These are phyloP conservation scores for Fonsecaea nubica DNA, from an alignment of 2,329 filamentous ascomycete species.

Conservation along the genomic window DNA sequence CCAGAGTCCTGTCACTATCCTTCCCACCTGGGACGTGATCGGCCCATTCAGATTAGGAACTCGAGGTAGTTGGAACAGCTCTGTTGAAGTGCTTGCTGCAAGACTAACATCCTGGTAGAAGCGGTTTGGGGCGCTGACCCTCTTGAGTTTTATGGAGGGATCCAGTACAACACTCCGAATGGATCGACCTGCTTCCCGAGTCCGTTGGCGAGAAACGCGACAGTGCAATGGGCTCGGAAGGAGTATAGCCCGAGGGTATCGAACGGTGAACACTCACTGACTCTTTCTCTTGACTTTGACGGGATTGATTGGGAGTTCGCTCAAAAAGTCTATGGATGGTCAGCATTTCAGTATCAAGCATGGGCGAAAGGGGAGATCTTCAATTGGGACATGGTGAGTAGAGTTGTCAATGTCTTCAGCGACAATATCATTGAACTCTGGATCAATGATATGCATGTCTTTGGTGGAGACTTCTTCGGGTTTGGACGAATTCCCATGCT, in stretches of 20 bases:
- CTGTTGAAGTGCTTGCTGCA: background rate
- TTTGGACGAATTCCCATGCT: conserved; percentile 59
- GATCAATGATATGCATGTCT: conserved; percentile 59
- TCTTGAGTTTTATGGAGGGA: conserved; percentile 61
- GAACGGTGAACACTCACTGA: conserved; percentile 45
- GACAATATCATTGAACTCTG: conserved; percentile 61
- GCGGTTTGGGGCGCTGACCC: conserved; percentile 66
- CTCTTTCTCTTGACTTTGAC: conserved; percentile 55
- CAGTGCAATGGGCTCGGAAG: conserved; percentile 55
- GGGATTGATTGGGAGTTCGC: conserved; percentile 62
- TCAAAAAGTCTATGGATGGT: conserved; percentile 64
- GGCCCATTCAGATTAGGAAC: conserved; percentile 66
- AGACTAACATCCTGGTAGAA: conserved; percentile 49
- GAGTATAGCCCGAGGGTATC: conserved; percentile 44
- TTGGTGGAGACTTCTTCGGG: conserved; percentile 64
- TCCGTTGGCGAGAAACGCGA: conserved; percentile 59
- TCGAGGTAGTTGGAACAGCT: conserved; percentile 52
- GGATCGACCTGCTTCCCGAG: conserved; percentile 54
- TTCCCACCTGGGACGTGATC: conserved; percentile 57
- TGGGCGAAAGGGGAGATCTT: conserved; percentile 58
- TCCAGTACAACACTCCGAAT: conserved; percentile 55
- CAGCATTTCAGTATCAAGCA: conserved; percentile 64
- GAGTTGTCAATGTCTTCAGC: conserved; percentile 53
- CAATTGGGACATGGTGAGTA: conserved; percentile 26
- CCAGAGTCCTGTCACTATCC: conserved; percentile 38